phyloP scores from a whole-genome alignment of 179 eudicot genomes.

The Nepenthes alata region DNA sequence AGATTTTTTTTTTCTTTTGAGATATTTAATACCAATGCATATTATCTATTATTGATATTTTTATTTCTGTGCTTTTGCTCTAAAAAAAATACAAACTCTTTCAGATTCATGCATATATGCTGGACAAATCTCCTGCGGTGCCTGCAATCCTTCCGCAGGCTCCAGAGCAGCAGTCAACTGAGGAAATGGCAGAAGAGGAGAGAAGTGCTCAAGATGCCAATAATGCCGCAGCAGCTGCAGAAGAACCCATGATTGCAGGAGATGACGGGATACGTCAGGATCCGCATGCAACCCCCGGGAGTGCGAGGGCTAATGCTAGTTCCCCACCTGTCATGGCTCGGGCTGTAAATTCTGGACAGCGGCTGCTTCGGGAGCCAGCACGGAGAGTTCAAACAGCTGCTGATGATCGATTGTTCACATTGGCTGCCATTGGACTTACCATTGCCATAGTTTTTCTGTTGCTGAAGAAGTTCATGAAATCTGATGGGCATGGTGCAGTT shows the following conservation, averaged over 20 bases:
- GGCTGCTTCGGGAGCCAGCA: conserved; percentile 17
- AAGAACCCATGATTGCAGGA: conserved; percentile 16
- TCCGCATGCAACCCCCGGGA: conserved; percentile 23
- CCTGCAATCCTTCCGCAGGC: conserved; percentile 33
- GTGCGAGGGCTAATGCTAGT: conserved; percentile 15
- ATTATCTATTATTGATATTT: no score
- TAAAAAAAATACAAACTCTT: background rate
- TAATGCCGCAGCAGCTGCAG: conserved; percentile 15
- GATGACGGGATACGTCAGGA: conserved; percentile 37
- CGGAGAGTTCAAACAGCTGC: conserved; percentile 31
- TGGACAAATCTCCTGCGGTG: conserved; percentile 72
- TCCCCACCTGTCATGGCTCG: conserved; percentile 13
- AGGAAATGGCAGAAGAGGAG: conserved; percentile 19
- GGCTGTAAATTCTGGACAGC: conserved; percentile 21
- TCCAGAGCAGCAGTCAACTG: conserved; percentile 28
- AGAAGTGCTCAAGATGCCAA: conserved; percentile 29
- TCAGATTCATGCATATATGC: conserved; percentile 87
- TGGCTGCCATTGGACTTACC: conserved; percentile 86
- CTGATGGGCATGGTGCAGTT: conserved; percentile 63
- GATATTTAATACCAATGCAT: no score
- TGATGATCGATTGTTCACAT: conserved; percentile 74
- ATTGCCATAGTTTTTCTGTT: conserved; percentile 67
- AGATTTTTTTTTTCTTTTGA: no score
- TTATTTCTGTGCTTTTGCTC: background rate
- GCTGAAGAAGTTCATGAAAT: conserved; percentile 80